Conservation (phyloP, 1,139 yeast genomes). For the Candida sp. region DNA sequence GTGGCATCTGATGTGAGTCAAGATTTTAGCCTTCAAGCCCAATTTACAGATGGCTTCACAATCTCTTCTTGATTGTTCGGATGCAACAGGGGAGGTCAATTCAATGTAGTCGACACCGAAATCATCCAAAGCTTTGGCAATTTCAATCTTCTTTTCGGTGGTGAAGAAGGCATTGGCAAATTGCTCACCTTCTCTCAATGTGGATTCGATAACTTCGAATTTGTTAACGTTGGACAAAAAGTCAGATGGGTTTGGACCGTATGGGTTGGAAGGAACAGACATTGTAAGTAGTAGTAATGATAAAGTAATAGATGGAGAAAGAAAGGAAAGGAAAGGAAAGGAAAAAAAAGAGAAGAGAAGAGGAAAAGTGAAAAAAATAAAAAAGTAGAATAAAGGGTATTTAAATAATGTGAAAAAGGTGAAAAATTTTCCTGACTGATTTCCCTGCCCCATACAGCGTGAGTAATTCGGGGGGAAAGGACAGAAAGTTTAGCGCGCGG, state of each 20-base stretch:
- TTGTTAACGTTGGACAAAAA: constrained; percentile 86
- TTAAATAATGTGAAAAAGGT: background rate
- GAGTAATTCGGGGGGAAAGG: background rate
- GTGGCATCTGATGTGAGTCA: constrained; percentile 94
- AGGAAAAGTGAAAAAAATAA: background rate
- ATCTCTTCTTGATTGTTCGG: constrained; percentile 91
- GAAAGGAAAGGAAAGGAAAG: background rate
- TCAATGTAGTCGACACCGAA: constrained; percentile 99
- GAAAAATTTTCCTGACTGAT: background rate
- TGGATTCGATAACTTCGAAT: constrained; percentile 94
- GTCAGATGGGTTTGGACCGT: constrained; percentile 96
- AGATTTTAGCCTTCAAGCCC: constrained; percentile 93
- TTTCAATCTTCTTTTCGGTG: constrained; percentile 96
- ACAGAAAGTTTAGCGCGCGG: background rate
- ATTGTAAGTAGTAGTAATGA: background rate
- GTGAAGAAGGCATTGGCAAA: constrained; percentile 96
- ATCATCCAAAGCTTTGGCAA: constrained; percentile 96
- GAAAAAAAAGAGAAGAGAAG: background rate
- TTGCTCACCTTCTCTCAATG: constrained; percentile 98
- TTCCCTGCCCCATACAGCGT: background rate
- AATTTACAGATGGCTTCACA: constrained; percentile 99
- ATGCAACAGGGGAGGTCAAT: constrained; percentile 96
- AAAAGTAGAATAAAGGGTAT: background rate
- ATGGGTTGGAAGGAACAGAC: constrained; percentile 59
- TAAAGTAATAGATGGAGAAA: background rate